Percentiles rank a stretch among this genome's conserved stretches.
These are phyloP conservation scores for Aspergillus aculeatus DNA, from an alignment of 2,329 filamentous ascomycete genomes.

Conservation along the genomic window DNA sequence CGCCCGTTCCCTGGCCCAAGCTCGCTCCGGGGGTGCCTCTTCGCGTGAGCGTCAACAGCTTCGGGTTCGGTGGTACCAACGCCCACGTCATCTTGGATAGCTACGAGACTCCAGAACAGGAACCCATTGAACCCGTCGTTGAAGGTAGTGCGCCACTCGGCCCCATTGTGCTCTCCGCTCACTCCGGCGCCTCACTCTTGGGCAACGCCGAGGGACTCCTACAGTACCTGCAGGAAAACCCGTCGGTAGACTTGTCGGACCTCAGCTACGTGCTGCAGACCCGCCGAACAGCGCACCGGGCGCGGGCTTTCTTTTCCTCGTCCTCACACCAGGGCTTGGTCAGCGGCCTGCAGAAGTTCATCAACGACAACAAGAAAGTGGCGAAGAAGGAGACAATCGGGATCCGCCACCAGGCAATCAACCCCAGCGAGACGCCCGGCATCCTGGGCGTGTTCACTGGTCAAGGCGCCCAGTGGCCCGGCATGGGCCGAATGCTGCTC, in stretches of 20 bases:
- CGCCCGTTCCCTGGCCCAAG: slow-evolving; percentile 20
- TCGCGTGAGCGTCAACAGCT: slow-evolving; percentile 45
- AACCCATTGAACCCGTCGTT: background rate
- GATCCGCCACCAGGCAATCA: background rate
- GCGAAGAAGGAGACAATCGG: background rate
- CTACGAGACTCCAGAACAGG: background rate
- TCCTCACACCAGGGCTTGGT: background rate
- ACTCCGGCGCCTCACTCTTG: slow-evolving; percentile 18
- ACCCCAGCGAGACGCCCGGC: background rate
- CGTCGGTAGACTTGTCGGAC: background rate
- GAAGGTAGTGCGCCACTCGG: background rate
- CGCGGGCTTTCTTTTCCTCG: background rate
- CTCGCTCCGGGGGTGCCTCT: slow-evolving; percentile 20
- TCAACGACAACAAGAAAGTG: background rate
- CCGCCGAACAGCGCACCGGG: background rate
- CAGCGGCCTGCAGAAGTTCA: background rate
- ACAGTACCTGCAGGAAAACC: background rate
- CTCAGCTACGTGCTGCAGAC: background rate
- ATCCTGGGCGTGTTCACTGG: slow-evolving; percentile 26
- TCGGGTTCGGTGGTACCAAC: slow-evolving; percentile 36
- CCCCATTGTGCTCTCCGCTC: slow-evolving; percentile 25
- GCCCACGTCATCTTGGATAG: slow-evolving; percentile 38
- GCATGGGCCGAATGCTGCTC: slow-evolving; percentile 11
- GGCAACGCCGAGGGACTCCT: slow-evolving; percentile 4
- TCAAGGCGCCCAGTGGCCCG: slow-evolving; percentile 24